Conservation (phyloP, 257 asterid genomes). For the Rubia yunnanensis region DNA sequence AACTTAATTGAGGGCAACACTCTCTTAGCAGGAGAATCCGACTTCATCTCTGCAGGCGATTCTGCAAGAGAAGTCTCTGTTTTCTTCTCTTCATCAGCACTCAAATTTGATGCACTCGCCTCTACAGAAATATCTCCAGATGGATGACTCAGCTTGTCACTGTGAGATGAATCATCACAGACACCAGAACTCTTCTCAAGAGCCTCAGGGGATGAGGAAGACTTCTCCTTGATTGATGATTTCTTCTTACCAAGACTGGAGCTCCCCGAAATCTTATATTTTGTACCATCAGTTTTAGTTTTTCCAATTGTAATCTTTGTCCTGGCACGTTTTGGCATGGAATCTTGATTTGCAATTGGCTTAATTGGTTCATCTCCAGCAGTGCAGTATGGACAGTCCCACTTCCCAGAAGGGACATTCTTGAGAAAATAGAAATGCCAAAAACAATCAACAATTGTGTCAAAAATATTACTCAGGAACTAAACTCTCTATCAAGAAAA, state of each 20-base stretch:
- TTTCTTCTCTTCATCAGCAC: slow-evolving; percentile 27
- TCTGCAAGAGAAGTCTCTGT: slow-evolving; percentile 25
- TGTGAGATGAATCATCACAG: slow-evolving; percentile 25
- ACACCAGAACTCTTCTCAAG: slow-evolving; percentile 31
- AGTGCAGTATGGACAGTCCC: slow-evolving; percentile 67
- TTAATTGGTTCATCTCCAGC: slow-evolving; percentile 30
- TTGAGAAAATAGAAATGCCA: slow-evolving; percentile 18
- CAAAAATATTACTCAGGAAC: slow-evolving; percentile 3
- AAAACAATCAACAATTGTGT: slow-evolving; percentile 1
- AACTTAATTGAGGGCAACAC: slow-evolving; percentile 24
- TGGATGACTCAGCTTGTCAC: slow-evolving; percentile 21
- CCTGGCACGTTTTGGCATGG: slow-evolving; percentile 51
- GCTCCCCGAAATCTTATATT: slow-evolving; percentile 22
- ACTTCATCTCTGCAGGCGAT: slow-evolving; percentile 19
- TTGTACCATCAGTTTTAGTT: slow-evolving; percentile 33
- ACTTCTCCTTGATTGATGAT: slow-evolving; percentile 35
- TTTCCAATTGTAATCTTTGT: slow-evolving; percentile 45
- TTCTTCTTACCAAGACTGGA: slow-evolving; percentile 35
- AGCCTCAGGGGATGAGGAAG: slow-evolving; percentile 22
- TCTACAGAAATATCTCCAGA: slow-evolving; percentile 39
- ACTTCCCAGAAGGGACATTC: slow-evolving; percentile 63
- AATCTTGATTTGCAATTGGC: slow-evolving; percentile 32
- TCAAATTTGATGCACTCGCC: slow-evolving; percentile 28
- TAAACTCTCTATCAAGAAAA: neutral
- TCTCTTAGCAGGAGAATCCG: slow-evolving; percentile 27